phyloP scores from a whole-genome alignment of 805 yeast genomes.

The Metschnikowia kunwiensis region DNA sequence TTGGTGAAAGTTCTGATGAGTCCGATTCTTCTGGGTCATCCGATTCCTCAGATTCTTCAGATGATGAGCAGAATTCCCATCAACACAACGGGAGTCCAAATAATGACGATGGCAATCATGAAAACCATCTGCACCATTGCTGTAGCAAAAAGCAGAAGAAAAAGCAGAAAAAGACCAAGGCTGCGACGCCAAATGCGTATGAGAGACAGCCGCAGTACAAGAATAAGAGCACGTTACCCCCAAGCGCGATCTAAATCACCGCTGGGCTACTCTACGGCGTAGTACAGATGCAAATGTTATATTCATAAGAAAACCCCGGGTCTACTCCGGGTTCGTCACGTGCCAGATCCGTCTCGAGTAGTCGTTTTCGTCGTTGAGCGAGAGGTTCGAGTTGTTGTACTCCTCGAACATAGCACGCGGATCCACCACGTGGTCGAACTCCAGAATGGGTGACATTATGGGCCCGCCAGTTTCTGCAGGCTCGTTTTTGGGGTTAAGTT shows the following conservation, averaged over 20 bases:
- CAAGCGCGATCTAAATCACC: constrained; percentile 8
- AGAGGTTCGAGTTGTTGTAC: constrained; percentile 15
- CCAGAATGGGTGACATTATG: constrained; percentile 34
- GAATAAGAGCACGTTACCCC: constrained; percentile 16
- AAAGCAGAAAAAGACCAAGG: constrained; percentile 19
- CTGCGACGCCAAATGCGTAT: constrained; percentile 73
- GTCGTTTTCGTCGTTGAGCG: constrained; percentile 20
- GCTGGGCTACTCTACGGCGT: too few species aligned
- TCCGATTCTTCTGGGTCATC: constrained; percentile 20
- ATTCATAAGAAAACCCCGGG: too few species aligned
- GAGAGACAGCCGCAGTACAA: constrained; percentile 70
- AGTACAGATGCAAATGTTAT: too few species aligned
- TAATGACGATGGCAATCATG: constrained; percentile 8
- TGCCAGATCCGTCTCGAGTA: constrained; percentile 20
- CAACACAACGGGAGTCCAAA: constrained; percentile 11
- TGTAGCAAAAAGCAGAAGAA: constrained; percentile 24
- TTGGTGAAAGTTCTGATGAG: constrained; percentile 43
- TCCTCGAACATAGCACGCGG: constrained; percentile 16
- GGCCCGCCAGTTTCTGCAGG: constrained; percentile 15
- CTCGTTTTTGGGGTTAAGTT: constrained; percentile 21
- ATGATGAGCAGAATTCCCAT: constrained; percentile 15
- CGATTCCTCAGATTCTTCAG: constrained; percentile 33
- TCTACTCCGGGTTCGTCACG: constrained; percentile 18
- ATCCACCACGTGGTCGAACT: constrained; percentile 19
- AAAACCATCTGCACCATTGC: constrained; percentile 22